Evolutionary conservation across 2,329 filamentous ascomycete species (phyloP).

Genomic region (Ophiostoma sp.): DNA sequence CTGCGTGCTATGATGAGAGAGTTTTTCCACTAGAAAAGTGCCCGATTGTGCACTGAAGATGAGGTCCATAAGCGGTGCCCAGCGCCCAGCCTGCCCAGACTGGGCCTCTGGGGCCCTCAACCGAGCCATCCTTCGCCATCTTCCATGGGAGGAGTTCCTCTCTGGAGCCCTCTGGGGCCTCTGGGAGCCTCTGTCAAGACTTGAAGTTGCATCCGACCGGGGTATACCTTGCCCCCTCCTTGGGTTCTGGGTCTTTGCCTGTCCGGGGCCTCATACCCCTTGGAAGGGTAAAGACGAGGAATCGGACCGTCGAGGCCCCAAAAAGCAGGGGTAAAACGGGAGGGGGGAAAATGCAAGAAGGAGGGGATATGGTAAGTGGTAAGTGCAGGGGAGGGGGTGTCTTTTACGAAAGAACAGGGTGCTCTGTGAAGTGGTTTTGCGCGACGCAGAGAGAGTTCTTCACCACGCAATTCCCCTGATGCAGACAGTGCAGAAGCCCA

Average conservation of each 20-base stretch:
- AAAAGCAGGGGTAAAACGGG: background rate
- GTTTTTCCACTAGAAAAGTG: background rate
- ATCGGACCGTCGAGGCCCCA: constrained; percentile 10
- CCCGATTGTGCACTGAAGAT: constrained; percentile 4
- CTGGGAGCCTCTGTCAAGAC: too few relatives aligned
- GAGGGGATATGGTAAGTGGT: background rate
- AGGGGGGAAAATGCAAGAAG: background rate
- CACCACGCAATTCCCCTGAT: background rate
- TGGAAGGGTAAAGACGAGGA: background rate
- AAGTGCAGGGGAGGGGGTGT: background rate
- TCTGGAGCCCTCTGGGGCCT: background rate
- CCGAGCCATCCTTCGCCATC: background rate
- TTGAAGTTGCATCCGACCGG: background rate
- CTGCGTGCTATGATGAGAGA: too few relatives aligned
- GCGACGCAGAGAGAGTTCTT: background rate
- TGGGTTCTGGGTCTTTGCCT: background rate
- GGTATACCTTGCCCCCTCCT: background rate
- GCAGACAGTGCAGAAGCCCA: background rate
- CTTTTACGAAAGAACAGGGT: too few relatives aligned
- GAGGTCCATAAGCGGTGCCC: background rate
- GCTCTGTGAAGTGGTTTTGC: background rate
- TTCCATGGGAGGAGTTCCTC: background rate
- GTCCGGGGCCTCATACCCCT: background rate
- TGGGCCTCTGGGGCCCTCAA: background rate
- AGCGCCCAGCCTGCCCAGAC: background rate